Percentiles rank a stretch among this genome's conserved stretches.
Evolutionary conservation across 257 asterid genomes (phyloP).

Genomic region (Solanum acaule): DNA sequence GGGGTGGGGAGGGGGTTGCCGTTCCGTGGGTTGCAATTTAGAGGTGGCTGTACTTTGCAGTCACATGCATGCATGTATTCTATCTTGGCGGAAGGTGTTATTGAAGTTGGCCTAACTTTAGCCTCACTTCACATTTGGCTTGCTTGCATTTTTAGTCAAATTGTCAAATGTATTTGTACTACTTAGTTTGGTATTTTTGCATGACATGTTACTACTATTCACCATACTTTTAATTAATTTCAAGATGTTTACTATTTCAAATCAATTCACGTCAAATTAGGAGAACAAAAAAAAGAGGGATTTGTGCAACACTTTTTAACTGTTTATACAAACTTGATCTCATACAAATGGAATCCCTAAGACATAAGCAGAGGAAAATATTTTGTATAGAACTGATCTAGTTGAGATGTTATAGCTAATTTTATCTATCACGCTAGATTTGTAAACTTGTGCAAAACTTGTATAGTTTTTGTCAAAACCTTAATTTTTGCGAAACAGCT

Average conservation of each 20-base stretch:
- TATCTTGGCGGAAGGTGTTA: background rate
- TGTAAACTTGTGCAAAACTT: background rate
- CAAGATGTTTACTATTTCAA: constrained; percentile 24
- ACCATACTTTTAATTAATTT: constrained; percentile 20
- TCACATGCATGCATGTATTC: background rate
- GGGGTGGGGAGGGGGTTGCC: background rate
- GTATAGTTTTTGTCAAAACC: background rate
- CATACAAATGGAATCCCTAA: background rate
- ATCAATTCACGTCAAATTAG: background rate
- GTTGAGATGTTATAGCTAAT: too few relatives aligned
- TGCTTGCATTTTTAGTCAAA: background rate
- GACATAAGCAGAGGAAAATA: background rate
- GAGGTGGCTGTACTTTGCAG: background rate
- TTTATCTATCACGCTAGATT: background rate
- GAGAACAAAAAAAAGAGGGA: background rate
- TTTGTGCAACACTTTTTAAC: background rate
- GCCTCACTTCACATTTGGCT: constrained; percentile 8
- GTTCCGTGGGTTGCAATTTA: background rate
- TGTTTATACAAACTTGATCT: background rate
- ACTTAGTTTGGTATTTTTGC: constrained; percentile 27
- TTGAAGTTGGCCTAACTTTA: constrained; percentile 31
- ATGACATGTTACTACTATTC: constrained; percentile 2
- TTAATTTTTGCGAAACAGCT: background rate
- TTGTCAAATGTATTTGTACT: constrained; percentile 2
- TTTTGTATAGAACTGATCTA: background rate